Base-by-base conservation (phyloP, 1,139 yeast genomes). In the Blastobotrys illinoisensis region DNA sequence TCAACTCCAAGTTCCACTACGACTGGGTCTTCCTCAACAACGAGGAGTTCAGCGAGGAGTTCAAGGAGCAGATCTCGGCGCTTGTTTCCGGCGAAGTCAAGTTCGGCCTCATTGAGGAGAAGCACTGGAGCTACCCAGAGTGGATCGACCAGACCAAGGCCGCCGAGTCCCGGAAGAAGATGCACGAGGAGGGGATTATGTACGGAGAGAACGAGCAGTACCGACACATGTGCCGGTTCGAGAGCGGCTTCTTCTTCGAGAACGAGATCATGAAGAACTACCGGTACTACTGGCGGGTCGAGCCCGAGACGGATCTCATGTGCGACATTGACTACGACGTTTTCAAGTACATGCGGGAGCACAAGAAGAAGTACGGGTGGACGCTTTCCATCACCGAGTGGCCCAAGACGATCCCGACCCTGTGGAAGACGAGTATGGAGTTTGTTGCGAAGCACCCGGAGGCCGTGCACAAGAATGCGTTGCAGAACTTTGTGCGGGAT, bases 1-100 rank as follows among this genome's bases (percentile, higher is more conserved):
- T 86, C 74, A 87, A 87, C 72, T 67, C 73, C 46, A 76, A 80
- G 56, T 86, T 71, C 71, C 76, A 83, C 64, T 87, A 87, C 67
- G 93, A 86, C 67, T 87, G 95, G 95, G 86, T 86, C 11, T 87
- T 87, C 66, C 74, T 86, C 57, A 86, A 86, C 69, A 85, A 86
- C 60, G 85, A 78, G 59, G 78, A 74, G 19, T 84, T 85, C 65
- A 68, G 77, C 23, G 77, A 78, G 11, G 84, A 83, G 50, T 85
- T 86, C 69, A 79, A 76, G 61, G 71, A 72, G 26, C 70, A 74
- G 56, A 76, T 84, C 9, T 55, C 73, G 1, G 71, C 76, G 13
- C 66, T 82, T 28, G 80, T 81, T 6, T 76, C 84, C 11, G 93
- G 93, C 9, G 73, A 72, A n/a, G 80, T 83, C 40, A 74, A 78